phyloP scores from a whole-genome alignment of 345 rosid genomes.

The Populus ilicifolia region DNA sequence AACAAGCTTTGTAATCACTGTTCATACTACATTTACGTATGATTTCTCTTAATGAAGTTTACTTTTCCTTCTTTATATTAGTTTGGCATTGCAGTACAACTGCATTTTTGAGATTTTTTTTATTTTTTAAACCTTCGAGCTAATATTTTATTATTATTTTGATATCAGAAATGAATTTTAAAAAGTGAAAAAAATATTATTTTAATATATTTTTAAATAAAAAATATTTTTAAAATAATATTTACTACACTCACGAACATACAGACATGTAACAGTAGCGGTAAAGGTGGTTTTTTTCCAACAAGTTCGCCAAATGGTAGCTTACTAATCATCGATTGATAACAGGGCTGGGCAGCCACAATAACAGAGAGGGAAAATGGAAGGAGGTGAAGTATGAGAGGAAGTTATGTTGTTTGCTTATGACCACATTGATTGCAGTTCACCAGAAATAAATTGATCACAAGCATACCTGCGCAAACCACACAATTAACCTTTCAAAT shows the following conservation, averaged over 20 bases:
- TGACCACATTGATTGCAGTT: background rate
- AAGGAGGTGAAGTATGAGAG: background rate
- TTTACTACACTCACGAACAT: rapidly evolving
- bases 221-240: too few species aligned
- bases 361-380: background rate
- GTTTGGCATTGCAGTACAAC: too few species aligned
- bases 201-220: too few species aligned
- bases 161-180: too few species aligned
- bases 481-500: background rate
- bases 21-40: background rate
- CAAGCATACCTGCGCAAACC: background rate
- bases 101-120: too few species aligned
- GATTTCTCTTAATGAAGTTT: background rate
- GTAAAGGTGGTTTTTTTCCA: background rate
- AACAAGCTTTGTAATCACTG: too few species aligned
- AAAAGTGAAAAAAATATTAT: too few species aligned
- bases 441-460: background rate
- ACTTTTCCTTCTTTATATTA: background rate
- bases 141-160: too few species aligned
- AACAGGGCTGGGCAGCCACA: background rate
- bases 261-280: too few species aligned
- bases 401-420: background rate
- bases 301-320: background rate
- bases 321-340: background rate
- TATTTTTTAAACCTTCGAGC: too few species aligned